Percentiles rank a stretch among this genome's conserved stretches.
Evolutionary conservation across 139 green algal species (phyloP).

Genomic region (Picochlorum sp.): DNA sequence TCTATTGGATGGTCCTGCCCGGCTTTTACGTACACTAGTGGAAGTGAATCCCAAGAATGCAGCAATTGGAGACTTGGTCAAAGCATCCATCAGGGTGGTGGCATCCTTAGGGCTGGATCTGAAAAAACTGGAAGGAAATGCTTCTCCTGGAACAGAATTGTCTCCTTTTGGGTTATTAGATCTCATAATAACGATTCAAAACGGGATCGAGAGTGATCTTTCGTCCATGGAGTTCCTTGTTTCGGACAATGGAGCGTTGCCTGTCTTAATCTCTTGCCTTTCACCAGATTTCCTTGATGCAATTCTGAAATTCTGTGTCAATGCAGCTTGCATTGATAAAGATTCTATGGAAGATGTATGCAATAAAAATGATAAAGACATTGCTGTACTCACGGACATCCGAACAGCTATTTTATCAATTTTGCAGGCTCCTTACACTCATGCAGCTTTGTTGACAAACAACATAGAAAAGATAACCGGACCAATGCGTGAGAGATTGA

Average conservation of each 20-base stretch:
- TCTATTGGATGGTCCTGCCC: slow-evolving; percentile 41
- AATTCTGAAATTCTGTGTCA: slow-evolving; percentile 2
- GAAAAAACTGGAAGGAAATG: not conserved
- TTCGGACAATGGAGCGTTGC: slow-evolving; percentile 17
- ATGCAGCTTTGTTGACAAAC: not conserved
- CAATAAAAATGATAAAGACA: not conserved
- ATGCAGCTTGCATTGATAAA: not conserved
- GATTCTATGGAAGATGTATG: not conserved
- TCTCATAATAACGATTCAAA: slow-evolving; percentile 29
- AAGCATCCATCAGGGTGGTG: slow-evolving; percentile 4
- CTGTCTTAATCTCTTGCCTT: slow-evolving; percentile 27
- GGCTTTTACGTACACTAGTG: slow-evolving; percentile 28
- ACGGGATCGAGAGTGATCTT: slow-evolving; percentile 19
- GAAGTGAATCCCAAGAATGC: slow-evolving; percentile 17
- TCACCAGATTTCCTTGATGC: slow-evolving; percentile 15
- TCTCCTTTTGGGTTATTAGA: slow-evolving; percentile 38
- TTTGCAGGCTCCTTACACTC: not conserved
- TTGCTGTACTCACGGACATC: not conserved
- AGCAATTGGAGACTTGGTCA: slow-evolving; percentile 25
- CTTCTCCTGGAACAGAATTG: slow-evolving; percentile 32
- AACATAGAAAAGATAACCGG: slow-evolving; percentile 1
- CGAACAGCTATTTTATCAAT: not conserved
- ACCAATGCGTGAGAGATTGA: not conserved
- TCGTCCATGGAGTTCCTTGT: slow-evolving; percentile 19
- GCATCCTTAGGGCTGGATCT: no score